Base-by-base conservation (phyloP, 1,284 basidiomycete species). In the Rhodotorula glutinis region DNA sequence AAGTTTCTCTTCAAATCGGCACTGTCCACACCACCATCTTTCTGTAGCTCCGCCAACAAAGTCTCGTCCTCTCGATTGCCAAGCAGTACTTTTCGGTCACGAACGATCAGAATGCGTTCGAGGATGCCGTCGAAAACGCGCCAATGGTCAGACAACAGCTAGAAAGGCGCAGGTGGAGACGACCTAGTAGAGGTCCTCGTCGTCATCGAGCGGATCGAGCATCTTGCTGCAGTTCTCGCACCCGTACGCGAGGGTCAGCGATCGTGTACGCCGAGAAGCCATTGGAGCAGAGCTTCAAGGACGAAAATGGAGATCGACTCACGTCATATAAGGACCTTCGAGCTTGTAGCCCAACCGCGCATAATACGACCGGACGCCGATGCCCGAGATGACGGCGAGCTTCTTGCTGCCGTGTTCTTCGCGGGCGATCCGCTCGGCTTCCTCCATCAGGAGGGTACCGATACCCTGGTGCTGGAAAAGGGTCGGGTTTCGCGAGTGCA, bases 391-490 rank as follows among this genome's bases (percentile, higher is more conserved):
- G 69, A 99, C 96, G 23, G 91, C 96, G 46, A 99, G 81, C 80
- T 95, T 95, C 65, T 87, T 81, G 78, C 92, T 96, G 3, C 91
- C 94, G 78, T 98, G 96, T 78, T 98, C 96, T 76, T 98, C 95
- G 70, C 88, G 83, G n/a, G 96, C 93, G 80, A 99, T 98, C 70
- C 92, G 84, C 80, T 98, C 96, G 1, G 96, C 96, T 81, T 98
- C 95, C 79, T 99, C 96, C 96, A 99, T 99, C 67, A 99, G 81
- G 68, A 98, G 79, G 33, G 93, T 98, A 27, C 96, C 96, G 77
- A 98, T 98, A 14, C 96, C 96, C 85, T 94, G 91, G 80, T 97
- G 93, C 78, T 97, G 93, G 83, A 97, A 97, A 79, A 74, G 63
- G 56, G 93, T 97, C 23, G 96, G 96, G 80, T 99, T 95, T 58